phyloP scores from a whole-genome alignment of 2,329 filamentous ascomycete genomes.

The Periconia macrospinosa region DNA sequence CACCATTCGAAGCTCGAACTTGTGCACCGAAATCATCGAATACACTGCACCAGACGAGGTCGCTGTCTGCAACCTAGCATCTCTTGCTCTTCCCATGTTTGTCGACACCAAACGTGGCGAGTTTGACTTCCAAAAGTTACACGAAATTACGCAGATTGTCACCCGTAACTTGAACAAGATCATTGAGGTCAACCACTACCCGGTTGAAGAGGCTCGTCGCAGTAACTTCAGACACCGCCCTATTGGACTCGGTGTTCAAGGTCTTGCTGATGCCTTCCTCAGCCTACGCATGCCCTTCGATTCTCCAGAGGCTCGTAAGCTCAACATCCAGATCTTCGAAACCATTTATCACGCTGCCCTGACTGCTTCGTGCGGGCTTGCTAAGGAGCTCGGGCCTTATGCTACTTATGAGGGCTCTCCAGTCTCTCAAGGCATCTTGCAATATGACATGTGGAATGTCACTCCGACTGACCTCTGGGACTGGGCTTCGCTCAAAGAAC shows the following conservation, averaged over 20 bases:
- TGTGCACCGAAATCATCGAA: constrained; percentile 98
- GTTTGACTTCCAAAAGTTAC: constrained; percentile 96
- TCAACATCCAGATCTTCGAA: constrained; percentile 99
- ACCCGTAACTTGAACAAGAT: constrained; percentile 97
- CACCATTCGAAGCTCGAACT: constrained; percentile 96
- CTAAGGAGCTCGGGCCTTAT: constrained; percentile 82
- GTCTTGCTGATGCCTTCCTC: constrained; percentile 96
- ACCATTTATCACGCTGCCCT: constrained; percentile 97
- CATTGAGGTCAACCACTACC: constrained; percentile 98
- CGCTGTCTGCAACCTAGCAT: constrained; percentile 96
- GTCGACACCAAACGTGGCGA: constrained; percentile 82
- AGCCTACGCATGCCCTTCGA: constrained; percentile 96
- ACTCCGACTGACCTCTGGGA: constrained; percentile 96
- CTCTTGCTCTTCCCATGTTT: constrained; percentile 85
- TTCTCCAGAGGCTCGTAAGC: constrained; percentile 86
- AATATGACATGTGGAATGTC: constrained; percentile 98
- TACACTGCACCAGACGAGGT: constrained; percentile 98
- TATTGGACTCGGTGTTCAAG: constrained; percentile 94
- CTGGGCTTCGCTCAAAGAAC: constrained; percentile 83
- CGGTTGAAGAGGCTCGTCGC: constrained; percentile 88
- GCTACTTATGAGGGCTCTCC: constrained; percentile 90
- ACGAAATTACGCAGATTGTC: constrained; percentile 90
- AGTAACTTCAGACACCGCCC: constrained; percentile 98
- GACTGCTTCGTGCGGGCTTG: constrained; percentile 84
- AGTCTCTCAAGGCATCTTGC: constrained; percentile 90